phyloP scores from a whole-genome alignment of 345 rosid genomes.

The Anastatica hierochuntica region DNA sequence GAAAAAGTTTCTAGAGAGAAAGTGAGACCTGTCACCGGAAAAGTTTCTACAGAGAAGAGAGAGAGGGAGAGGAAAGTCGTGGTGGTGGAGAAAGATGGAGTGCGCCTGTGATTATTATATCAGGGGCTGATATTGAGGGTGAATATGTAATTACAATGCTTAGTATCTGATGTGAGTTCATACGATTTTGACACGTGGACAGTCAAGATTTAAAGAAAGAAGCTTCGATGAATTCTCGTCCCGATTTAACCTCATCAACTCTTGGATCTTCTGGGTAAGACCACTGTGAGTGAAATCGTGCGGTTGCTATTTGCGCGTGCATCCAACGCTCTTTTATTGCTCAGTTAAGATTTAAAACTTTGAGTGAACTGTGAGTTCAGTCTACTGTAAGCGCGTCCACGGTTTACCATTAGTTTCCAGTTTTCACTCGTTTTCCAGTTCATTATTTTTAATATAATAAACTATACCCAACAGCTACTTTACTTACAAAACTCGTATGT shows the following conservation, averaged over 20 bases:
- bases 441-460: no score
- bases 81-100: conserved; percentile 1
- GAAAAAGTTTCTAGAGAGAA: background rate
- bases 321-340: background rate
- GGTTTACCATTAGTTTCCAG: background rate
- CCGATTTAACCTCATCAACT: background rate
- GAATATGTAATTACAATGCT: background rate
- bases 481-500: no score
- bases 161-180: background rate
- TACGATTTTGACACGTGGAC: background rate
- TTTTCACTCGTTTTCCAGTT: background rate
- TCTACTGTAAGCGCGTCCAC: conserved; percentile 2
- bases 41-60: no score
- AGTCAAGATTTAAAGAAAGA: background rate
- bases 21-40: no score
- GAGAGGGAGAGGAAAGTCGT: background rate
- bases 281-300: conserved; percentile 12
- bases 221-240: conserved; percentile 18
- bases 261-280: conserved; percentile 18
- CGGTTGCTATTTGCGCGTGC: background rate
- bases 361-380: conserved; percentile 7
- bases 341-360: background rate
- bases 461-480: no score
- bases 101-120: conserved; percentile 16
- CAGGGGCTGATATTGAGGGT: background rate